phyloP scores from a whole-genome alignment of 2,329 filamentous ascomycete genomes.

The Annulohypoxylon truncatum region DNA sequence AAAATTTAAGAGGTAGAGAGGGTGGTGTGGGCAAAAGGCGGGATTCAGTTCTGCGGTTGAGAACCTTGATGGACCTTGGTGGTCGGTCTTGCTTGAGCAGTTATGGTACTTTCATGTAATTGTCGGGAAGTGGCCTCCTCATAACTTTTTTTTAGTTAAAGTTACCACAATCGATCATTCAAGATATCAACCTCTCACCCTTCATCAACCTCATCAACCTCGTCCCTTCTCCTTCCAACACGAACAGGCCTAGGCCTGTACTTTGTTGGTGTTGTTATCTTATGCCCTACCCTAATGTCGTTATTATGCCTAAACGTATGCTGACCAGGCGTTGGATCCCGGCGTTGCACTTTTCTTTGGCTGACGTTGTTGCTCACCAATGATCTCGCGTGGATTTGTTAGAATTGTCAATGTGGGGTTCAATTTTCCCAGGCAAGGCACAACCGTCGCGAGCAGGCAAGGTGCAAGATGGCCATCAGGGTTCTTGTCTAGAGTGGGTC shows the following conservation, averaged over 20 bases:
- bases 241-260: slow-evolving; percentile 17
- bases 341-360: slow-evolving; percentile 18
- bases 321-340: slow-evolving; percentile 1
- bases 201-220: slow-evolving; percentile 11
- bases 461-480: slow-evolving; percentile 27
- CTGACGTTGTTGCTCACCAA: slow-evolving; percentile 34
- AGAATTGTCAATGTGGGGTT: slow-evolving; percentile 25
- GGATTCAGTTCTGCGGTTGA: slow-evolving; percentile 25
- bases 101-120: slow-evolving; percentile 5
- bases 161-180: not conserved
- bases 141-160: not conserved
- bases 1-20: slow-evolving; percentile 13
- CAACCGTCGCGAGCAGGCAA: not conserved
- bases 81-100: slow-evolving; percentile 2
- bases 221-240: slow-evolving; percentile 8
- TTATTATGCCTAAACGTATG: slow-evolving; percentile 7
- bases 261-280: slow-evolving; percentile 12
- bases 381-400: slow-evolving; percentile 32
- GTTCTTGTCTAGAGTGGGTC: slow-evolving; percentile 19
- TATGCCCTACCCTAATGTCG: not conserved
- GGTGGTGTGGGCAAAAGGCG: slow-evolving; percentile 29
- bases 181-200: slow-evolving; percentile 1
- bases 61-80: slow-evolving; percentile 34
- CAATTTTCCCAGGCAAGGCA: not conserved
- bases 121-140: slow-evolving; percentile 1